Percentiles rank a stretch among this genome's conserved stretches.
phyloP scores from a whole-genome alignment of 208 protist genomes.

The Trypanosoma lewisi region DNA sequence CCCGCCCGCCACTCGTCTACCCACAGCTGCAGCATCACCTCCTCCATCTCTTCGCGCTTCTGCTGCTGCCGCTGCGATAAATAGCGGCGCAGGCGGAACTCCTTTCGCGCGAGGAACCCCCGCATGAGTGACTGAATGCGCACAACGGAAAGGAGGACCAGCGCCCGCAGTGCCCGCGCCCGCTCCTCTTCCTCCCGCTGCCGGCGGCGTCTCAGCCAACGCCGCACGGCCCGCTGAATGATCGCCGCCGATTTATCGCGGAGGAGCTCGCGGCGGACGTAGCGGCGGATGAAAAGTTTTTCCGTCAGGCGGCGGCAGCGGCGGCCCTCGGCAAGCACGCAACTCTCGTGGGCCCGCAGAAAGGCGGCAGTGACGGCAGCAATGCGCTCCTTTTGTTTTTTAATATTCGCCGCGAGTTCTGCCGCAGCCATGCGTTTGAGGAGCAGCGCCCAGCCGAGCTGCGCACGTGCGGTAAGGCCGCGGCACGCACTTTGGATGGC shows the following conservation, averaged over 20 bases:
- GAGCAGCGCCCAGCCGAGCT: slow-evolving; percentile 3
- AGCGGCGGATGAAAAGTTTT: slow-evolving; percentile 31
- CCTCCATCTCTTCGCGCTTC: slow-evolving; percentile 52
- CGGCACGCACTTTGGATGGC: slow-evolving; percentile 40
- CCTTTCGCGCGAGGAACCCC: slow-evolving; percentile 20
- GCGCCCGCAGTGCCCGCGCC: slow-evolving; percentile 11
- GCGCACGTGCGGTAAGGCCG: slow-evolving; percentile 28
- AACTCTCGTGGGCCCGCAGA: slow-evolving; percentile 15
- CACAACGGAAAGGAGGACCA: slow-evolving; percentile 20
- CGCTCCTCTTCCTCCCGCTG: slow-evolving; percentile 24
- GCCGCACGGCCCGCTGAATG: slow-evolving; percentile 44
- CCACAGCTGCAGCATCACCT: slow-evolving; percentile 33
- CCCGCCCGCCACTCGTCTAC: slow-evolving; percentile 26
- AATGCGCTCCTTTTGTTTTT: slow-evolving; percentile 4
- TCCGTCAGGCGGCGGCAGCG: slow-evolving; percentile 32
- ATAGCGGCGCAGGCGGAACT: slow-evolving; percentile 17
- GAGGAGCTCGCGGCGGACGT: slow-evolving; percentile 33
- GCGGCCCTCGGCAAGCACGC: neutral
- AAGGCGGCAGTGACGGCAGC: slow-evolving; percentile 7
- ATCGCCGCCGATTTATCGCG: slow-evolving; percentile 40
- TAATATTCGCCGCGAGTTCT: neutral
- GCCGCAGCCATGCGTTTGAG: neutral
- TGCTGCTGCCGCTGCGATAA: slow-evolving; percentile 2
- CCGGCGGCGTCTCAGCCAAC: slow-evolving; percentile 22
- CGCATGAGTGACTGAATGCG: slow-evolving; percentile 53